Evolutionary conservation across 2,329 filamentous ascomycete genomes (phyloP).

Genomic region (Epicoccum sorghinum): DNA sequence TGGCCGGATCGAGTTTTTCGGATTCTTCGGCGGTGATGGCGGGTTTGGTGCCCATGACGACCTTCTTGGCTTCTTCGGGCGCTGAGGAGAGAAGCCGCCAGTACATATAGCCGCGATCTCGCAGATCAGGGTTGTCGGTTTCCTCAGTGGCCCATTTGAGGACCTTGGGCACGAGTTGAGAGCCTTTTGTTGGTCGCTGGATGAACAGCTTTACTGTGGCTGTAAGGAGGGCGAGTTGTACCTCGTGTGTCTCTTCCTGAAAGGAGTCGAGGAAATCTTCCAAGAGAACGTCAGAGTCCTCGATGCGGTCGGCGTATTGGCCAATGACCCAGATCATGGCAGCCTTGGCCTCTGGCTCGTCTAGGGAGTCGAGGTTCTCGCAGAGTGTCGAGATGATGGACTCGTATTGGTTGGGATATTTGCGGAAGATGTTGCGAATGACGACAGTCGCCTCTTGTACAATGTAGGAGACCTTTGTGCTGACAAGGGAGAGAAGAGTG

Average conservation of each 20-base stretch:
- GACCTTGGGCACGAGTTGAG: constrained; percentile 90
- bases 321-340: constrained; percentile 99
- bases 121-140: constrained; percentile 96
- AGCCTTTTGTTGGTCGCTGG: constrained; percentile 91
- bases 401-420: constrained; percentile 98
- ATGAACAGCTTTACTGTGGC: constrained; percentile 98
- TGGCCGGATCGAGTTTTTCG: constrained; percentile 88
- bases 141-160: constrained; percentile 99
- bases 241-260: constrained; percentile 91
- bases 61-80: constrained; percentile 79
- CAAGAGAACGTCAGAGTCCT: constrained; percentile 91
- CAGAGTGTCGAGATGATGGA: constrained; percentile 95
- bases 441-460: constrained; percentile 99
- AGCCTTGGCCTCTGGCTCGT: constrained; percentile 96
- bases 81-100: constrained; percentile 95
- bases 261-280: constrained; percentile 96
- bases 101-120: constrained; percentile 98
- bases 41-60: constrained; percentile 98
- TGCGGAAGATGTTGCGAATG: constrained; percentile 98
- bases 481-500: constrained; percentile 87
- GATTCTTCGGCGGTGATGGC: constrained; percentile 89
- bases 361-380: constrained; percentile 92
- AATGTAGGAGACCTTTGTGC: constrained; percentile 98
- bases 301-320: constrained; percentile 95
- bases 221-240: constrained; percentile 91